Evolutionary conservation across 768 basidiomycete species (phyloP).

Genomic region (Sistotremastrum niveocremeum): DNA sequence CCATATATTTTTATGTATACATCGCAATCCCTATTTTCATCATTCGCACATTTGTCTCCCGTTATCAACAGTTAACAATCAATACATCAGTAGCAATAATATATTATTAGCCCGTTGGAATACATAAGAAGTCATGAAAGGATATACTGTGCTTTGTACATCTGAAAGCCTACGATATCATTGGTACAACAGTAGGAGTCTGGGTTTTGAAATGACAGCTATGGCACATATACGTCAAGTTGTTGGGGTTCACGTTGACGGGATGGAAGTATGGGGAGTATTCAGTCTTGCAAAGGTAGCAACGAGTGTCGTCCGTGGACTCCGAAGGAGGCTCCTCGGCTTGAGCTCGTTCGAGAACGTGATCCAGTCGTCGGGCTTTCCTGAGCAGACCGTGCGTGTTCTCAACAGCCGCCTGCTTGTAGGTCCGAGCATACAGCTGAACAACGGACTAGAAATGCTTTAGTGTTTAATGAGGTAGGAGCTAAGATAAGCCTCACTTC

Average conservation of each 20-base stretch:
- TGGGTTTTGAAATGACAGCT: conserved; percentile 25
- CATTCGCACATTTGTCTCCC: too few relatives aligned
- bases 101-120: too few relatives aligned
- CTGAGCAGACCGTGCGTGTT: conserved; percentile 79
- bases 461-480: not conserved
- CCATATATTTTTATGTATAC: too few relatives aligned
- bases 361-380: conserved; percentile 77
- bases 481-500: conserved; percentile 39
- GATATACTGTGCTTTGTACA: too few relatives aligned
- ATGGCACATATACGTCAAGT: conserved; percentile 26
- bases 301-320: conserved; percentile 24
- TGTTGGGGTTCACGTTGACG: conserved; percentile 13
- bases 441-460: conserved; percentile 55
- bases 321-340: conserved; percentile 16
- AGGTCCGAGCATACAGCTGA: conserved; percentile 72
- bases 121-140: too few relatives aligned
- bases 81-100: too few relatives aligned
- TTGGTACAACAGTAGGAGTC: too few relatives aligned
- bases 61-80: too few relatives aligned
- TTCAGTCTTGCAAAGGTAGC: conserved; percentile 48
- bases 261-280: conserved; percentile 70
- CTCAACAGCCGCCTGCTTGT: conserved; percentile 63
- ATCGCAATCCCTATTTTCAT: too few relatives aligned
- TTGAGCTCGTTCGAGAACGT: conserved; percentile 37
- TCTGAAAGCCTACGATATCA: too few relatives aligned